These are phyloP conservation scores for Xylariaceae sp. DNA, from an alignment of 2,329 filamentous ascomycete genomes.

Conservation along the genomic window DNA sequence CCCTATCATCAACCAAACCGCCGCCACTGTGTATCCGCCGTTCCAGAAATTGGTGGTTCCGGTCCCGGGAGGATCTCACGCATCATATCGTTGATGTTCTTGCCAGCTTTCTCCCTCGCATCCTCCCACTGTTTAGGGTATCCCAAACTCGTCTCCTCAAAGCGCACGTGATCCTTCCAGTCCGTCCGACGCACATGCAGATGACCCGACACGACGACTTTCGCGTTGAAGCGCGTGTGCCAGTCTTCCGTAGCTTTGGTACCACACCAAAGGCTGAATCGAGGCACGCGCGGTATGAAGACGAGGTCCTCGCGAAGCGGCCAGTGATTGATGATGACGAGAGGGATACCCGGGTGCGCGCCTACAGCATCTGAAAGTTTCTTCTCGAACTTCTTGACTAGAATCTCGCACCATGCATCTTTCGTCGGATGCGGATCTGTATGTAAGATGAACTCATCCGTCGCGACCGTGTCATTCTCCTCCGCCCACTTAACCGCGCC, in stretches of 20 bases:
- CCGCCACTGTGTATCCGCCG: slow-evolving; percentile 22
- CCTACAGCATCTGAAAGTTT: slow-evolving; percentile 26
- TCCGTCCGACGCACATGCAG: slow-evolving; percentile 37
- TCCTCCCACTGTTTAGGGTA: slow-evolving; percentile 37
- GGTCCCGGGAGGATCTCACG: slow-evolving; percentile 35
- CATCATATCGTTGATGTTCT: slow-evolving; percentile 32
- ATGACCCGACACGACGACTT: slow-evolving; percentile 35
- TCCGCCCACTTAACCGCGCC: slow-evolving; percentile 39
- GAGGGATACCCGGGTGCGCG: slow-evolving; percentile 18
- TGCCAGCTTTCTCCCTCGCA: slow-evolving; percentile 23
- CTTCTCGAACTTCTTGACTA: slow-evolving; percentile 26
- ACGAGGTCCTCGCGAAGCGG: slow-evolving; percentile 36
- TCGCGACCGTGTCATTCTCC: slow-evolving; percentile 33
- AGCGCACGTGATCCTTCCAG: slow-evolving; percentile 35
- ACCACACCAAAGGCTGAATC: slow-evolving; percentile 39
- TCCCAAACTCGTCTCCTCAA: slow-evolving; percentile 36
- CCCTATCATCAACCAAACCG: slow-evolving; percentile 25
- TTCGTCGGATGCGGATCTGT: slow-evolving; percentile 32
- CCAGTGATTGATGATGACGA: slow-evolving; percentile 37
- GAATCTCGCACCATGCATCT: slow-evolving; percentile 33
- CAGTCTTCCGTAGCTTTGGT: slow-evolving; percentile 34
- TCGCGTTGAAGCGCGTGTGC: slow-evolving; percentile 33
- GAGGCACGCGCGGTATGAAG: slow-evolving; percentile 31
- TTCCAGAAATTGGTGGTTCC: slow-evolving; percentile 20
- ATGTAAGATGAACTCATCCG: slow-evolving; percentile 36